Percentiles rank a stretch among this genome's conserved stretches.
Evolutionary conservation across 495 filamentous ascomycete species (phyloP).

Genomic region (Cairneyella variabilis): DNA sequence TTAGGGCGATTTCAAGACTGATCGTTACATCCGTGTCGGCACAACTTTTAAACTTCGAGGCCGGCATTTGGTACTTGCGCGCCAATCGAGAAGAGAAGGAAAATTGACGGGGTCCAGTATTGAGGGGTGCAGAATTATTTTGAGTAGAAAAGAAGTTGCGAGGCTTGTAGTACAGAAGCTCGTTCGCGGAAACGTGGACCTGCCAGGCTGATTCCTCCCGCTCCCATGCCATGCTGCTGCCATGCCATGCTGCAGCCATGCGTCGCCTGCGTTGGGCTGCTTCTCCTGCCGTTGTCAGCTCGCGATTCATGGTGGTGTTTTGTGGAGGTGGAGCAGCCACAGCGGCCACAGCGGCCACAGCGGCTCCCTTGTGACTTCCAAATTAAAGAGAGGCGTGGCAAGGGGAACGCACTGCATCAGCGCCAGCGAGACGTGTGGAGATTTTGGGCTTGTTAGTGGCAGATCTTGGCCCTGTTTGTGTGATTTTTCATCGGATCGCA

Average conservation of each 20-base stretch:
- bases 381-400: background rate
- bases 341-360: too few relatives aligned
- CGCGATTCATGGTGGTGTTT: too few relatives aligned
- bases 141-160: background rate
- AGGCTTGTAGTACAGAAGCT: background rate
- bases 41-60: background rate
- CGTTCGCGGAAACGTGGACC: background rate
- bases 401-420: background rate
- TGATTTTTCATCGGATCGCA: background rate
- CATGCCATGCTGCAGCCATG: background rate
- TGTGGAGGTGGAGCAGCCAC: too few relatives aligned
- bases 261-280: background rate
- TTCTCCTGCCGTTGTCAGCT: too few relatives aligned
- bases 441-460: background rate
- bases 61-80: background rate
- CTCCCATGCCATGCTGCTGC: background rate
- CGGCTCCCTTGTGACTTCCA: slow-evolving; percentile 6
- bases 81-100: background rate
- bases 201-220: background rate
- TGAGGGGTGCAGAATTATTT: too few relatives aligned
- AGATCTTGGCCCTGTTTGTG: too few relatives aligned
- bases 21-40: background rate
- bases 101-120: too few relatives aligned
- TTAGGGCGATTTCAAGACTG: background rate
- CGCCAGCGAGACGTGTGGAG: background rate